Evolutionary conservation across 2,329 filamentous ascomycete genomes (phyloP).

Genomic region (Fusarium verrucosum): DNA sequence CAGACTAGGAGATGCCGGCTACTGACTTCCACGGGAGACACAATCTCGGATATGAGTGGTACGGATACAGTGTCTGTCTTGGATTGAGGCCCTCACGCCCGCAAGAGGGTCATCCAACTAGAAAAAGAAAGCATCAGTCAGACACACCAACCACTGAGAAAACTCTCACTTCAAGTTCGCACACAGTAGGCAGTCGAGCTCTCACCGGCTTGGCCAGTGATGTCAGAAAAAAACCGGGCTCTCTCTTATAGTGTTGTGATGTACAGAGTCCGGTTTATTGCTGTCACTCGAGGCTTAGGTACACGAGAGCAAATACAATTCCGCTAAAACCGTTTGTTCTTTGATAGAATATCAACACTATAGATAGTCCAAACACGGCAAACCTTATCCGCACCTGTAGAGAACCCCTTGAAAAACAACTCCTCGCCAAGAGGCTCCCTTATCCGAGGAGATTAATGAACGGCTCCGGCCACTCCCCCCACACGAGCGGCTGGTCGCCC

Average conservation of each 20-base stretch:
- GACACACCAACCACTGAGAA: background rate
- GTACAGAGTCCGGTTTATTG: too few species aligned
- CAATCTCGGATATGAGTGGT: background rate
- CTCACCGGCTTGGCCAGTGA: too few species aligned
- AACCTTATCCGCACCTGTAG: background rate
- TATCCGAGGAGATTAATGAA: slow-evolving; percentile 77
- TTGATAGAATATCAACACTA: background rate
- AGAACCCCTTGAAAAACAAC: background rate
- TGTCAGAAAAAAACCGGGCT: too few species aligned
- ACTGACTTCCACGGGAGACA: background rate
- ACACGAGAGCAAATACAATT: background rate
- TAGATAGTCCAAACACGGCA: background rate
- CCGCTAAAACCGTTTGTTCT: background rate
- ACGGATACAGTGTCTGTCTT: background rate
- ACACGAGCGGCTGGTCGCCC: slow-evolving; percentile 80
- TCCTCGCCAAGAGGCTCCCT: background rate
- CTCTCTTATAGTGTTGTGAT: too few species aligned
- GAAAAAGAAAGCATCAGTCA: background rate
- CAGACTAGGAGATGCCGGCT: background rate
- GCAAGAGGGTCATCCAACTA: background rate
- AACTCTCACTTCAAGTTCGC: background rate
- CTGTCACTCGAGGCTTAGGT: too few species aligned
- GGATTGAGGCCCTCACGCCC: too few species aligned
- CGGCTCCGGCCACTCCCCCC: slow-evolving; percentile 88
- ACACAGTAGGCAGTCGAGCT: background rate